Conservation (phyloP, 2,329 filamentous ascomycete genomes). For the Alternaria rosae region DNA sequence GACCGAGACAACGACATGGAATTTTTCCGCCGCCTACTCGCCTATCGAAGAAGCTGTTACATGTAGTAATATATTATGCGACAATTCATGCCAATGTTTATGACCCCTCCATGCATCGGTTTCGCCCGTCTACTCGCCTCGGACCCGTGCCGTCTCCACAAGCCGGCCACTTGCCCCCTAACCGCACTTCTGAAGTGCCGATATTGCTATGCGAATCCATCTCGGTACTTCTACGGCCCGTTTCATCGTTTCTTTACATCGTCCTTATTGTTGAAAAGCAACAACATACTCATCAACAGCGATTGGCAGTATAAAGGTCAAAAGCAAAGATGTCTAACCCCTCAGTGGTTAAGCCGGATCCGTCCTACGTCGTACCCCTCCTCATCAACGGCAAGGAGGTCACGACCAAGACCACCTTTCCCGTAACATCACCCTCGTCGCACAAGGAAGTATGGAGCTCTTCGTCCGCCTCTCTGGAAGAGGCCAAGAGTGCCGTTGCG, state of each 20-base stretch:
- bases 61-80: background rate
- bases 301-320: background rate
- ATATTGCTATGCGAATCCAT: conserved; percentile 4
- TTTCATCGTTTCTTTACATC: background rate
- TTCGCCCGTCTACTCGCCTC: conserved; percentile 7
- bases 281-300: background rate
- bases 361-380: conserved; percentile 52
- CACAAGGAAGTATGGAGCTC: conserved; percentile 63
- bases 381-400: conserved; percentile 60
- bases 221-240: background rate
- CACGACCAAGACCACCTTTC: conserved; percentile 58
- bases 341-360: conserved; percentile 16
- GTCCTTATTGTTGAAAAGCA: background rate
- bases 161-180: conserved; percentile 2
- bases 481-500: conserved; percentile 63
- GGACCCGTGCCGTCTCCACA: conserved; percentile 5
- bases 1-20: background rate
- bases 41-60: background rate
- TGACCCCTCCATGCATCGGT: background rate
- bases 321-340: conserved; percentile 12
- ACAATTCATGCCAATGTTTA: background rate
- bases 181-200: conserved; percentile 3
- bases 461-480: conserved; percentile 63
- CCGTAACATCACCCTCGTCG: conserved; percentile 64
- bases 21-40: background rate